Conservation (phyloP, 2,329 filamentous ascomycete genomes). For the Aspergillus niger region DNA sequence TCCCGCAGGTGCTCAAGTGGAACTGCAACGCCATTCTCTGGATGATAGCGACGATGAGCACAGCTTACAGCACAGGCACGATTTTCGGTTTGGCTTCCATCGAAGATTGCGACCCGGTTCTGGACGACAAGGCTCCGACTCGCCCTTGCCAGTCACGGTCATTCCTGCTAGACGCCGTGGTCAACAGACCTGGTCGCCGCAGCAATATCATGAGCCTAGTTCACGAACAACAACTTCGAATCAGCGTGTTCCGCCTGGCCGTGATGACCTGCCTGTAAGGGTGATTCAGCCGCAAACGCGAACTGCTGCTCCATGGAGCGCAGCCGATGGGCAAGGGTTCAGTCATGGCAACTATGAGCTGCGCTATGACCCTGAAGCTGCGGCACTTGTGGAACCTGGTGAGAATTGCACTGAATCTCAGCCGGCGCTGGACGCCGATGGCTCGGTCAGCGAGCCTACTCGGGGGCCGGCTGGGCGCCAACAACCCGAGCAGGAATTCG, state of each 20-base stretch:
- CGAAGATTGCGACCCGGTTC: conserved; percentile 45
- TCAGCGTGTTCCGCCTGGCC: conserved; percentile 17
- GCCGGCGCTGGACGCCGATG: background rate
- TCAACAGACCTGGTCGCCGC: conserved; percentile 58
- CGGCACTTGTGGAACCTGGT: conserved; percentile 38
- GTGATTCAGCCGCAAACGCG: conserved; percentile 62
- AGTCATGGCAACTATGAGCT: conserved; percentile 32
- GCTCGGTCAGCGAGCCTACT: background rate
- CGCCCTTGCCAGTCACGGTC: conserved; percentile 58
- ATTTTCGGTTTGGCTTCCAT: conserved; percentile 52
- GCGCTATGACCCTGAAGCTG: conserved; percentile 43
- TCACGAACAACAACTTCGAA: conserved; percentile 22
- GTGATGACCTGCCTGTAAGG: conserved; percentile 50
- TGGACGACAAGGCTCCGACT: conserved; percentile 39
- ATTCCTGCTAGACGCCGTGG: conserved; percentile 61
- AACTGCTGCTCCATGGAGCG: conserved; percentile 57
- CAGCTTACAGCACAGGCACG: conserved; percentile 48
- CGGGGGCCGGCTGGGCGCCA: background rate
- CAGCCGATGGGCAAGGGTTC: conserved; percentile 36
- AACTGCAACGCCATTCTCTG: conserved; percentile 31
- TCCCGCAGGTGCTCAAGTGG: conserved; percentile 17
- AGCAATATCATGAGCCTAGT: conserved; percentile 32
- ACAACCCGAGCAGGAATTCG: background rate
- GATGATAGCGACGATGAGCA: conserved; percentile 48
- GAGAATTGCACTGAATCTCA: conserved; percentile 7